Conservation (phyloP, 306 rosid genomes). For the Prunus mongolica region DNA sequence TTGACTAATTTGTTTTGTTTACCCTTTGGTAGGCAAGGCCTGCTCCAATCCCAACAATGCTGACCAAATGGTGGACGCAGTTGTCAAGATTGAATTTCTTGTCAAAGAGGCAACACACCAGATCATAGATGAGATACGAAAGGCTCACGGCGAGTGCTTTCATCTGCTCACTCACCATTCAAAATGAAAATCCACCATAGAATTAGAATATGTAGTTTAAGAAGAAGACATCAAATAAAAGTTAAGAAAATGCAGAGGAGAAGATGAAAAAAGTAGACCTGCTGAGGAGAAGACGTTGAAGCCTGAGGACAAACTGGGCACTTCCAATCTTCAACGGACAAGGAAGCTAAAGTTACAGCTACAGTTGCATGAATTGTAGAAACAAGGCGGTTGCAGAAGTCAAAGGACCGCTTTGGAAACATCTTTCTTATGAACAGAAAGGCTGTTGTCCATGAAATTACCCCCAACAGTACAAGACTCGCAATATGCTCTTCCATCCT, state of each 20-base stretch:
- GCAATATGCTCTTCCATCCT: constrained; percentile 20
- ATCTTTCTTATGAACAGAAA: constrained; percentile 45
- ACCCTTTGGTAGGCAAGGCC: constrained; percentile 75
- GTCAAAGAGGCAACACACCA: constrained; percentile 63
- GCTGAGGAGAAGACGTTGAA: constrained; percentile 46
- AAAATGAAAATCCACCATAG: background rate
- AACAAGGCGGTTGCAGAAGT: constrained; percentile 61
- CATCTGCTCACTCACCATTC: constrained; percentile 41
- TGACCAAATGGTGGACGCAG: constrained; percentile 66
- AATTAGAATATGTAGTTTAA: no score
- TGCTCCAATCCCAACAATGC: constrained; percentile 70
- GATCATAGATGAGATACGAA: constrained; percentile 74
- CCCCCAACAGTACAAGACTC: constrained; percentile 45
- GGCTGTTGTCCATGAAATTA: constrained; percentile 61
- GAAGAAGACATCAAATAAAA: no score
- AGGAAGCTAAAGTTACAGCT: constrained; percentile 62
- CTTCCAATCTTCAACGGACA: constrained; percentile 62
- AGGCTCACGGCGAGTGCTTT: constrained; percentile 54
- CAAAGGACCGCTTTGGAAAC: constrained; percentile 49
- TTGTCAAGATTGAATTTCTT: constrained; percentile 54
- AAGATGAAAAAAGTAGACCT: constrained; percentile 33
- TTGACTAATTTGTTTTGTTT: constrained; percentile 10
- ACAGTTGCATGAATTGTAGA: constrained; percentile 64
- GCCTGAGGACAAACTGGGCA: constrained; percentile 71
- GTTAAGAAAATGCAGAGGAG: no score